phyloP scores from a whole-genome alignment of 371 early-diverging fungal genomes.

The Synchytrium microbalum region DNA sequence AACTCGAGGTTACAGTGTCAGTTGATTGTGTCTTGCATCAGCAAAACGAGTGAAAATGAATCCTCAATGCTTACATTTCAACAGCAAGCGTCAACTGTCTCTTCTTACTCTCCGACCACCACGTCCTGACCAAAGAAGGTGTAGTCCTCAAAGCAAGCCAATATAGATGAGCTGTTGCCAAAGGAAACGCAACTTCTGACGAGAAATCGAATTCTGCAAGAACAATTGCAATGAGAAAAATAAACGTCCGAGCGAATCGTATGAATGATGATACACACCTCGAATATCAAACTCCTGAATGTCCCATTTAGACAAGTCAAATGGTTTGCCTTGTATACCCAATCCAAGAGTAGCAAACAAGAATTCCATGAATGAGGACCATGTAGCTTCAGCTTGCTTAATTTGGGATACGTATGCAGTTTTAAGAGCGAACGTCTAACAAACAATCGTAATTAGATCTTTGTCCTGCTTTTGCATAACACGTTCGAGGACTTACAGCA shows the following conservation, averaged over 20 bases:
- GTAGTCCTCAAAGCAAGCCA: slow-evolving; percentile 51
- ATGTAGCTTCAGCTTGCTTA: slow-evolving; percentile 44
- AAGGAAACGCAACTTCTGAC: slow-evolving; percentile 49
- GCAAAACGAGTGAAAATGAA: not conserved
- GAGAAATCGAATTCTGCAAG: slow-evolving; percentile 42
- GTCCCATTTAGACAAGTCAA: slow-evolving; percentile 68
- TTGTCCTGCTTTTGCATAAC: not conserved
- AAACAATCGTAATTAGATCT: not conserved
- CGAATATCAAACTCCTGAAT: slow-evolving; percentile 54
- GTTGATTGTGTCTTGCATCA: too few species aligned
- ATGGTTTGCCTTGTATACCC: slow-evolving; percentile 38
- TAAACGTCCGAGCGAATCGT: slow-evolving; percentile 4
- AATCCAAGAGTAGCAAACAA: slow-evolving; percentile 60
- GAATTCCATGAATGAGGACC: slow-evolving; percentile 47
- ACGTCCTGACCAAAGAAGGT: slow-evolving; percentile 67
- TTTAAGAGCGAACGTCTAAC: slow-evolving; percentile 68
- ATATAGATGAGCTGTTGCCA: slow-evolving; percentile 68
- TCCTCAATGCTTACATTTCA: slow-evolving; percentile 41
- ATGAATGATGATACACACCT: too few species aligned
- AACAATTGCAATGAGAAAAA: not conserved
- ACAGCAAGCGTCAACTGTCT: slow-evolving; percentile 65
- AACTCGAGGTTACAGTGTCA: too few species aligned
- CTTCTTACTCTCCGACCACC: slow-evolving; percentile 78
- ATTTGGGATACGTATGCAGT: slow-evolving; percentile 54
- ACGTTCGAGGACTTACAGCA: slow-evolving; percentile 55